phyloP scores from a whole-genome alignment of 768 basidiomycete genomes.

The Dacryopinax primogenitus region DNA sequence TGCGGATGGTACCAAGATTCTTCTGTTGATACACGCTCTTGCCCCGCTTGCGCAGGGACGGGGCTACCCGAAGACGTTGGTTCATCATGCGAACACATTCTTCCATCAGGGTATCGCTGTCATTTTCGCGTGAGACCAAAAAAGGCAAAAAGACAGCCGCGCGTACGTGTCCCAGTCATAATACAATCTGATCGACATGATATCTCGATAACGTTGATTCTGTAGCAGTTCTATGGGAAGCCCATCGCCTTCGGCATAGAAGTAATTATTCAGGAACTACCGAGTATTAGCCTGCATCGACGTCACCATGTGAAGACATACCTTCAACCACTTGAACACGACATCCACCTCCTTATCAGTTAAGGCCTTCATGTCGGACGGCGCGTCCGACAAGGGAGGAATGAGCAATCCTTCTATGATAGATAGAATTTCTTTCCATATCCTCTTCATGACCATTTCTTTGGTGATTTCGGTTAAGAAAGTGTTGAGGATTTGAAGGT shows the following conservation, averaged over 20 bases:
- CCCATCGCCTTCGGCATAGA: constrained; percentile 86
- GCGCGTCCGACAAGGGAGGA: constrained; percentile 72
- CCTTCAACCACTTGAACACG: constrained; percentile 98
- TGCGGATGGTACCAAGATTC: constrained; percentile 90
- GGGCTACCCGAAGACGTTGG: constrained; percentile 58
- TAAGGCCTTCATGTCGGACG: constrained; percentile 83
- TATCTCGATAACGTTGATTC: constrained; percentile 88
- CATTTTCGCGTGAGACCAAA: constrained; percentile 8
- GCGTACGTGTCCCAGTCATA: constrained; percentile 90
- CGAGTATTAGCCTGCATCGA: constrained; percentile 7
- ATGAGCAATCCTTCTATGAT: constrained; percentile 81
- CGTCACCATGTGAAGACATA: constrained; percentile 23
- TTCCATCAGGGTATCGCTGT: constrained; percentile 73
- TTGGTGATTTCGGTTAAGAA: constrained; percentile 72
- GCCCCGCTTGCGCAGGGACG: constrained; percentile 70
- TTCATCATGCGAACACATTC: constrained; percentile 96
- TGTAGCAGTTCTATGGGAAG: constrained; percentile 75
- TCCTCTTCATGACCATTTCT: constrained; percentile 79
- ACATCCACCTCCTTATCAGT: constrained; percentile 95
- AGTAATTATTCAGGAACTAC: constrained; percentile 88
- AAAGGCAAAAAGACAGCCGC: background rate
- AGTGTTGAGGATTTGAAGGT: constrained; percentile 80
- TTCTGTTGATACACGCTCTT: constrained; percentile 89
- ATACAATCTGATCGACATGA: constrained; percentile 79
- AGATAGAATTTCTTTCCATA: constrained; percentile 91